phyloP scores from a whole-genome alignment of 1,284 basidiomycete species.

The Fomitopsis betulina region DNA sequence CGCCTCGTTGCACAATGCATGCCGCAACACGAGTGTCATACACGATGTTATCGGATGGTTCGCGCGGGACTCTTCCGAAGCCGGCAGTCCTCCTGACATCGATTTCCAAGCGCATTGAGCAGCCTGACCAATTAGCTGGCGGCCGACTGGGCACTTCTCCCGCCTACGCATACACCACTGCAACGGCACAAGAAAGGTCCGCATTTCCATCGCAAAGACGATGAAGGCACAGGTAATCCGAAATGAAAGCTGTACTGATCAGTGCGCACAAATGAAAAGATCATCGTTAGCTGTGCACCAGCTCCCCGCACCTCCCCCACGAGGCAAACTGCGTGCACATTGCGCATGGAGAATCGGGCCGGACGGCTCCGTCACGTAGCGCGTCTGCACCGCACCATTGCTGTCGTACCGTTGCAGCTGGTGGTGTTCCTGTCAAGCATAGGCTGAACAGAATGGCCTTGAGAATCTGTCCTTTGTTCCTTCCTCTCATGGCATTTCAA shows the following conservation, averaged over 20 bases:
- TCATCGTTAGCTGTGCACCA: background rate
- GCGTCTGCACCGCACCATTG: no score
- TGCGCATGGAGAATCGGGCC: no score
- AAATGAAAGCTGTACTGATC: background rate
- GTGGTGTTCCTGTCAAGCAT: no score
- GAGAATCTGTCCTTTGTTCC: no score
- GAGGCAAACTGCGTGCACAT: no score
- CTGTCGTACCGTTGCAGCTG: no score
- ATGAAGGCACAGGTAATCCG: background rate
- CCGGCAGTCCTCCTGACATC: background rate
- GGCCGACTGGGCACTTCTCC: background rate
- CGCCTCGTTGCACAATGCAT: slow-evolving; percentile 11
- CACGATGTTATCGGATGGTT: slow-evolving; percentile 12
- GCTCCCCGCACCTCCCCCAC: background rate
- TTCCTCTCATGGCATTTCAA: no score
- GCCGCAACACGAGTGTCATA: slow-evolving; percentile 5
- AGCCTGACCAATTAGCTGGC: no score
- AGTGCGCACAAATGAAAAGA: background rate
- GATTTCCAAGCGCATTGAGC: no score
- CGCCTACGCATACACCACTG: background rate
- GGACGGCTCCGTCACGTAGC: no score
- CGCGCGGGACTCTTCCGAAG: slow-evolving; percentile 8
- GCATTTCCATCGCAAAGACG: background rate
- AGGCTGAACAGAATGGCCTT: no score
- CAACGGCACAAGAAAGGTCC: no score